Base-by-base conservation (phyloP, 768 basidiomycete genomes). In the Termitomyces sp. region DNA sequence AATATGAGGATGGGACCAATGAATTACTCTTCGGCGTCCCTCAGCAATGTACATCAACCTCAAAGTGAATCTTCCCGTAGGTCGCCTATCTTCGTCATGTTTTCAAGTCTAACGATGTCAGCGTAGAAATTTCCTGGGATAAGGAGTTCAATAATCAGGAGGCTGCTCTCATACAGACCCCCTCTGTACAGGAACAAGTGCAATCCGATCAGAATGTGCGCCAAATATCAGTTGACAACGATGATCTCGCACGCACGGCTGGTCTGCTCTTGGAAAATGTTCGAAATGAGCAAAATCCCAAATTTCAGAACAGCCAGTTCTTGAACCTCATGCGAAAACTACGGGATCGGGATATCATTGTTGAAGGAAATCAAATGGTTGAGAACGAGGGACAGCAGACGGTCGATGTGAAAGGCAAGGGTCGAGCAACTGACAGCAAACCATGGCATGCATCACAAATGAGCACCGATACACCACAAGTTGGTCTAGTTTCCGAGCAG, bases 301-400 rank as follows among this genome's bases (percentile, higher is more conserved):
- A 96, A 68, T 94, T 97, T 65, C 79, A 84, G 71, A 82, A 92
- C 32, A 93, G 91, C 69, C 79, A 82, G 57, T 97, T 97, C 68
- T 77, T 97, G 78, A 79, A 80, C 21, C 77, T 97, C 27, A 96
- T 97, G 94, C 82, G 81, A 51, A 85, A 91, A 68, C 72, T 97
- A 54, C 77, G 91, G 38, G 94, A 95, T 70, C 82, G 86, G 8
- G 82, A 89, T 65, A 78, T 92, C 40, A 78, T 86, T 16, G 86
- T 96, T 2, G 85, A 90, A 47, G 90, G 88, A 19, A 86, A 94
- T 65, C 72, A 86, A 51, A 82, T 97, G 70, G 89, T 95, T 11
- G 72, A 81, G 56, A 84, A 75, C 50, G 75, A 75, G 46, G 75
- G 73, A 11, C 69, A 71, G 35, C 62, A 63, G 1, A 35, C 41